A percentile compares a stretch with the other conserved stretches of the same genome.
Conservation (phyloP, 257 asterid genomes). For the Jasminum sambac region DNA sequence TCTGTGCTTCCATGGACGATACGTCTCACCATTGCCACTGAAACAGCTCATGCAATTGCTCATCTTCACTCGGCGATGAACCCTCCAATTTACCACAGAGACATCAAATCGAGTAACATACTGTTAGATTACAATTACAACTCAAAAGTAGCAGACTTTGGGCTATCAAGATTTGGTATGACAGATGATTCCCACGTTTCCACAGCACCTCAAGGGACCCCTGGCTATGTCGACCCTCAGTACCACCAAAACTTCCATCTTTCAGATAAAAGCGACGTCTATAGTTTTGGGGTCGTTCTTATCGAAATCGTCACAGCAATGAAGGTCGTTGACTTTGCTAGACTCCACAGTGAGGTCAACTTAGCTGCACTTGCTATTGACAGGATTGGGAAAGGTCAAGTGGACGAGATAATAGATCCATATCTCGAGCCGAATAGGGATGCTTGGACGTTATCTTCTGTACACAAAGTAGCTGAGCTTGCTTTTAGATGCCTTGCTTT, state of each 20-base stretch:
- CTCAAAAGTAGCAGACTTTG: constrained; percentile 76
- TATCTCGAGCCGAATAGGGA: constrained; percentile 66
- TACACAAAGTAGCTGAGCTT: constrained; percentile 65
- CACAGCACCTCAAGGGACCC: constrained; percentile 82
- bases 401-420: constrained; percentile 73
- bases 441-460: constrained; percentile 74
- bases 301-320: constrained; percentile 61
- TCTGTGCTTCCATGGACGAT: constrained; percentile 66
- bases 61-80: constrained; percentile 66
- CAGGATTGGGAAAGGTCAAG: constrained; percentile 64
- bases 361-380: constrained; percentile 72
- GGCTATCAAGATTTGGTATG: constrained; percentile 72
- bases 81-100: constrained; percentile 77
- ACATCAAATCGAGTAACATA: constrained; percentile 69
- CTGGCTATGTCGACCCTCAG: constrained; percentile 78
- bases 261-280: constrained; percentile 77
- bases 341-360: constrained; percentile 62
- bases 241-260: constrained; percentile 77
- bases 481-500: constrained; percentile 77
- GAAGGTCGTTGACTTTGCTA: constrained; percentile 67
- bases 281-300: constrained; percentile 77
- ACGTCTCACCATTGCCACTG: constrained; percentile 66
- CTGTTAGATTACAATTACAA: constrained; percentile 60
- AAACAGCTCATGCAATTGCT: constrained; percentile 69
- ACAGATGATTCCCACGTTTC: constrained; percentile 73